Percentiles rank a stretch among this genome's conserved stretches.
These are phyloP conservation scores for Austroboletus eburneus DNA, from an alignment of 768 basidiomycete species.

Conservation along the genomic window DNA sequence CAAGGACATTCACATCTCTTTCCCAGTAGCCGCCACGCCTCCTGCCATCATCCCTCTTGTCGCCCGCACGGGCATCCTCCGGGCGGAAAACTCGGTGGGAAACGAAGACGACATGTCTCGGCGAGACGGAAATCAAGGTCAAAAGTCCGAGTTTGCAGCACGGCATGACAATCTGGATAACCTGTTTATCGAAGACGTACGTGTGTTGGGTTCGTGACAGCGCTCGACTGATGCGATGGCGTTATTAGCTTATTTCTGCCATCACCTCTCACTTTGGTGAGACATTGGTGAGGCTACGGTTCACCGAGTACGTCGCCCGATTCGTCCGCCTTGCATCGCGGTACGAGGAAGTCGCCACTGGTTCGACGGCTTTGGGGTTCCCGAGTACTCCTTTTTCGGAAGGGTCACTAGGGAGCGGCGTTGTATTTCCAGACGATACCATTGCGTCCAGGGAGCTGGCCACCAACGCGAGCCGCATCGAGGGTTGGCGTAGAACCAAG, in stretches of 20 bases:
- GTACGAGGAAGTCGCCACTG: constrained; percentile 81
- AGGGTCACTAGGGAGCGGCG: constrained; percentile 68
- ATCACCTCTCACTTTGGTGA: constrained; percentile 94
- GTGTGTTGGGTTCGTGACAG: constrained; percentile 21
- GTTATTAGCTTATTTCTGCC: constrained; percentile 63
- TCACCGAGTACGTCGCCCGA: constrained; percentile 82
- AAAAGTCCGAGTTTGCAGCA: constrained; percentile 50
- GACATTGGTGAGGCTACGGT: constrained; percentile 77
- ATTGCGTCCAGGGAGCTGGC: constrained; percentile 65
- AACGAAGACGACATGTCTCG: constrained; percentile 74
- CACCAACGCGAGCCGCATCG: constrained; percentile 78
- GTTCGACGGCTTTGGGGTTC: constrained; percentile 73
- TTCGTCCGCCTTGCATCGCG: constrained; percentile 88
- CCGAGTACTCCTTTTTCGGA: constrained; percentile 50
- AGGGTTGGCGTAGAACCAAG: constrained; percentile 86
- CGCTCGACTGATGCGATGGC: neutral
- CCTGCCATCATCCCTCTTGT: constrained; percentile 43
- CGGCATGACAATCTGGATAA: constrained; percentile 70
- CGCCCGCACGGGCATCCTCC: constrained; percentile 56
- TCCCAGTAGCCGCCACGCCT: constrained; percentile 42
- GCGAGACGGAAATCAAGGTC: constrained; percentile 47
- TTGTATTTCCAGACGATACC: constrained; percentile 71
- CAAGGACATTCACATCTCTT: constrained; percentile 70
- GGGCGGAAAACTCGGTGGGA: constrained; percentile 56
- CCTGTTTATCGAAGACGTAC: constrained; percentile 90